Evolutionary conservation across 192 early-diverging fungal genomes (phyloP), one percentile per base, ranked within the genome.

Genomic region (Backusella australiensis): DNA sequence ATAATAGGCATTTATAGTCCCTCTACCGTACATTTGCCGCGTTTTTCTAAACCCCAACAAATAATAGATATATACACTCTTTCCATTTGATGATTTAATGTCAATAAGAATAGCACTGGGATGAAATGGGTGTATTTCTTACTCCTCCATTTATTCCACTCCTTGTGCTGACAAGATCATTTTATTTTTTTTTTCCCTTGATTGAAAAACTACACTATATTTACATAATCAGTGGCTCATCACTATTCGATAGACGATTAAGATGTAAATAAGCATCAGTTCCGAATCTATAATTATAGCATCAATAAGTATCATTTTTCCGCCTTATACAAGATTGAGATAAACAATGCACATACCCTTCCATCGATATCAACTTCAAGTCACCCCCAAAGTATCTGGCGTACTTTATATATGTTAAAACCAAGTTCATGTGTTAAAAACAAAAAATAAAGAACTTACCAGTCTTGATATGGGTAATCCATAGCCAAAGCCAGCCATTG

Each of bases 331-430:
- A 44, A 6, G 0, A 52, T 23, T 12, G 34, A 59, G 7, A 38
- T 38, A 15, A 7, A 34, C 69, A 23, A 56, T 56, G 0, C 0
- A 52, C 78, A 74, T 83, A 93, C 75, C 96, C 96, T 82, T 97
- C 97, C 96, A 97, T 97, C 35, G 92, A 94, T 53, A 96, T 96
- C 71, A 97, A 85, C 81, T 93, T 91, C 75, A 98, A 85, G 81
- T 98, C 95, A 66, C 97, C 97, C 71, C 97, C 97, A 89, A 97
- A 97, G 79, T 98, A 98, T 35, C 97, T 91, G 1, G 97, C 94
- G 84, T 98, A 98, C 68, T 89, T 82, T 49, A 36, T 9, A 65
- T n/a, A 23, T 67, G 41, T 41, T 23, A 21, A 53, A 21, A 6
- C n/a, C 36, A 72, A 32, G 17, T 21, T 8, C 32, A 29, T 11